A percentile compares a stretch with the other conserved stretches of the same genome.
phyloP scores from a whole-genome alignment of 495 filamentous ascomycete species.

The Penicillium argentinense region DNA sequence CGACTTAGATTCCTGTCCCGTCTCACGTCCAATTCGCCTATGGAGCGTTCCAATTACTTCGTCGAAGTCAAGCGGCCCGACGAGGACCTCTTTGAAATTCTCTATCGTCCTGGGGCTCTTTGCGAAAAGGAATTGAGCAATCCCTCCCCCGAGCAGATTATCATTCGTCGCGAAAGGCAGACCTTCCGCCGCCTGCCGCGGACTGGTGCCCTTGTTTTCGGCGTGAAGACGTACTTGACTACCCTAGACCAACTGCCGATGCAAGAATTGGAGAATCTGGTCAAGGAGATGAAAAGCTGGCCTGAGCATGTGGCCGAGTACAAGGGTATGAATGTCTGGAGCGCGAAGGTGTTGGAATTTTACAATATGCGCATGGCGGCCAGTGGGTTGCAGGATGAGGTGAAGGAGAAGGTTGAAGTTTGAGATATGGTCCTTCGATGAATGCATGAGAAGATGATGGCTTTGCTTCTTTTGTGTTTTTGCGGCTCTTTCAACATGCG shows the following conservation, averaged over 20 bases:
- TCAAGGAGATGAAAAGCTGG: slow-evolving; percentile 52
- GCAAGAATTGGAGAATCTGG: slow-evolving; percentile 44
- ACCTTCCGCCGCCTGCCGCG: slow-evolving; percentile 53
- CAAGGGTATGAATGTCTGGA: slow-evolving; percentile 54
- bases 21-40: slow-evolving; percentile 43
- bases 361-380: slow-evolving; percentile 29
- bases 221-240: slow-evolving; percentile 53
- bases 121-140: slow-evolving; percentile 32
- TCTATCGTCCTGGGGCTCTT: slow-evolving; percentile 36
- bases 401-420: slow-evolving; percentile 25
- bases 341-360: slow-evolving; percentile 43
- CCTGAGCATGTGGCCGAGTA: slow-evolving; percentile 52
- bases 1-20: slow-evolving; percentile 46
- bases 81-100: slow-evolving; percentile 42
- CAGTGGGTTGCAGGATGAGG: no score
- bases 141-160: slow-evolving; percentile 40
- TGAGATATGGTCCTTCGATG: slow-evolving; percentile 11
- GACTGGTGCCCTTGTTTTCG: slow-evolving; percentile 50
- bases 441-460: slow-evolving; percentile 1
- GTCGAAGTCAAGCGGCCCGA: slow-evolving; percentile 46
- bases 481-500: not conserved
- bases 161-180: slow-evolving; percentile 55
- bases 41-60: slow-evolving; percentile 58
- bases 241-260: slow-evolving; percentile 46
- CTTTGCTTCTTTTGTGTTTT: not conserved